Base-by-base conservation (phyloP, 257 asterid genomes). In the Oldenlandia corymbosa region DNA sequence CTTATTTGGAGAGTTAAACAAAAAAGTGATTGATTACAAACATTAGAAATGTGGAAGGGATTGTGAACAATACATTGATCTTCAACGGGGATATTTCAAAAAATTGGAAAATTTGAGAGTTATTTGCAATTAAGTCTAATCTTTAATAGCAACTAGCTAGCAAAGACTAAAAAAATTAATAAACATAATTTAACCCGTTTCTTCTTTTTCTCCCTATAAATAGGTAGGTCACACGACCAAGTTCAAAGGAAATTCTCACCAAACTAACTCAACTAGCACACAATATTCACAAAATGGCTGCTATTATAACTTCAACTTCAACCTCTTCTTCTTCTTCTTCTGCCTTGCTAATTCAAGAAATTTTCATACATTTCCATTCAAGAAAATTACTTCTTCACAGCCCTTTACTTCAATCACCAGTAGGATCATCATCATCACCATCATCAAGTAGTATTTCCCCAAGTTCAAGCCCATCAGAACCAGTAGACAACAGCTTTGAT, bases 331-430 rank as follows among this genome's bases (percentile, higher is more conserved):
- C 74, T 36, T 11, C 54, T 26, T 21, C 67, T 26, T 9, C 76
- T 50, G 12, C 56, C 1, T 0, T 50, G 16, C 16, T 61, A n/a
- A 23, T 68, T 58, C 73, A 73, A 50, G 70, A 62, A 58, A 26
- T 52, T 47, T 30, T 73, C 34, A 23, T 23, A 45, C 46, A 54
- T 14, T 53, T 68, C 32, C 71, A 68, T 28, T 57, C 78, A 51
- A 73, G 78, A 68, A 73, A 64, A 16, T 36, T 73, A 6, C 69
- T 73, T 26, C 67, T 62, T 10, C 70, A 68, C 27, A 24, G 45
- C 58, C 65, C 68, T 48, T 56, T 67, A 18, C 60, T 67, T 12
- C 62, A 64, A 3, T 1, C 61, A 23, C 65, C 64, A 28, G 52
- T 37, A 9, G 18, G 70, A 18, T 41, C 70, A 43, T 13, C 70